These are phyloP conservation scores for Penicillium crustosum DNA, from an alignment of 2,329 filamentous ascomycete species.

Conservation along the genomic window DNA sequence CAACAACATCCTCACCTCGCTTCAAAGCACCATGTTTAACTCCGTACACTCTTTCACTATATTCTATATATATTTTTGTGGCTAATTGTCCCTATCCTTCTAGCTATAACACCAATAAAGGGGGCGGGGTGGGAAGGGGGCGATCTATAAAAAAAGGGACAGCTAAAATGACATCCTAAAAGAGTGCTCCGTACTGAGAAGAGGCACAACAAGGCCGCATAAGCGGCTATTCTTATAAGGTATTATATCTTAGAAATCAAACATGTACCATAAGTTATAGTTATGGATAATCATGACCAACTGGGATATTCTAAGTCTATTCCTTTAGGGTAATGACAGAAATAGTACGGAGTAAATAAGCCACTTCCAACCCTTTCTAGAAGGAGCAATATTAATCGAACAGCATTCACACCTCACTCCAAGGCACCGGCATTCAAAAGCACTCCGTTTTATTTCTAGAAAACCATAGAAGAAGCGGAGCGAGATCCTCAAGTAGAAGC, in stretches of 20 bases:
- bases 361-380: not conserved
- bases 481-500: not conserved
- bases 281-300: not conserved
- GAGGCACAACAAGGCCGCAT: not conserved
- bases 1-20: not conserved
- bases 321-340: not conserved
- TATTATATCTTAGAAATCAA: too few species aligned
- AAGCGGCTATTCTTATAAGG: not conserved
- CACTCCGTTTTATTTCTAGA: not conserved
- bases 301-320: not conserved
- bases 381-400: not conserved
- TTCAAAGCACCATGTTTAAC: not conserved
- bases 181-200: too few species aligned
- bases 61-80: not conserved
- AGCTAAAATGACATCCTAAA: too few species aligned
- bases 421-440: not conserved
- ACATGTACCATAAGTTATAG: not conserved
- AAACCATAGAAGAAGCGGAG: slow-evolving; percentile 7
- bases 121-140: not conserved
- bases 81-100: not conserved
- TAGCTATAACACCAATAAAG: too few species aligned
- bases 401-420: not conserved
- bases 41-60: not conserved
- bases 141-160: not conserved
- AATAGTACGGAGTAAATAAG: not conserved